A percentile compares a stretch with the other conserved stretches of the same genome.
These are phyloP conservation scores for Cladosporium sp. DNA, from an alignment of 2,329 filamentous ascomycete species.

Conservation along the genomic window DNA sequence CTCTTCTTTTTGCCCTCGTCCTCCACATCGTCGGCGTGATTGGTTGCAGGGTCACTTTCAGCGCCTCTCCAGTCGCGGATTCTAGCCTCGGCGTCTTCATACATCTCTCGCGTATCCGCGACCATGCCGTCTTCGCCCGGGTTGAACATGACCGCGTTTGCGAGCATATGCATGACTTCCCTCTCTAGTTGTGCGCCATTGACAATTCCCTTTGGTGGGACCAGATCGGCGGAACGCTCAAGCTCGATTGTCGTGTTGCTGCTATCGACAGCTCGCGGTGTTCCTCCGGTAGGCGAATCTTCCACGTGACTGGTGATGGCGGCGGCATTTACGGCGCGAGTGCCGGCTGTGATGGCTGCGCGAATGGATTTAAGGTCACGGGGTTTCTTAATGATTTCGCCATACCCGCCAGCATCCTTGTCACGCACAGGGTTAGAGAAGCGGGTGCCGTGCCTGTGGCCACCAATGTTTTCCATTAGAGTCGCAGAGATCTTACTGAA, in stretches of 20 bases:
- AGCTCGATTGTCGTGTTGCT: slow-evolving; percentile 49
- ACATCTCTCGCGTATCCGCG: slow-evolving; percentile 84
- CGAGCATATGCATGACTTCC: slow-evolving; percentile 93
- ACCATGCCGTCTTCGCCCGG: slow-evolving; percentile 85
- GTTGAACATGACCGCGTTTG: slow-evolving; percentile 98
- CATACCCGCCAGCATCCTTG: slow-evolving; percentile 48
- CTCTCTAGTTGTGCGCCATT: slow-evolving; percentile 90
- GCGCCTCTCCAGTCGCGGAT: slow-evolving; percentile 71
- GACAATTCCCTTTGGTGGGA: slow-evolving; percentile 84
- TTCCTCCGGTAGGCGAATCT: slow-evolving; percentile 11
- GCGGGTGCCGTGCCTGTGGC: slow-evolving; percentile 49
- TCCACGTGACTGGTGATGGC: slow-evolving; percentile 19
- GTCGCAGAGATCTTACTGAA: slow-evolving; percentile 44
- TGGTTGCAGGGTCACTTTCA: slow-evolving; percentile 41
- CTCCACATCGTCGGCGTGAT: slow-evolving; percentile 25
- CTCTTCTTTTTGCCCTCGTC: slow-evolving; percentile 24
- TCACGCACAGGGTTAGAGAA: slow-evolving; percentile 47
- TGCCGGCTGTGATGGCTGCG: slow-evolving; percentile 43
- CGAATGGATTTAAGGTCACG: slow-evolving; percentile 50
- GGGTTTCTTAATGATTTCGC: slow-evolving; percentile 48
- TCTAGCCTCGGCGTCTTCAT: slow-evolving; percentile 74
- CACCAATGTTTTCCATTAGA: slow-evolving; percentile 48
- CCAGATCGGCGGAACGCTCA: slow-evolving; percentile 67
- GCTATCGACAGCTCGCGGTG: slow-evolving; percentile 3
- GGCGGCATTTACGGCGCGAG: slow-evolving; percentile 53